Base-by-base conservation (phyloP, 2,329 filamentous ascomycete species). In the Aspergillus ustus region DNA sequence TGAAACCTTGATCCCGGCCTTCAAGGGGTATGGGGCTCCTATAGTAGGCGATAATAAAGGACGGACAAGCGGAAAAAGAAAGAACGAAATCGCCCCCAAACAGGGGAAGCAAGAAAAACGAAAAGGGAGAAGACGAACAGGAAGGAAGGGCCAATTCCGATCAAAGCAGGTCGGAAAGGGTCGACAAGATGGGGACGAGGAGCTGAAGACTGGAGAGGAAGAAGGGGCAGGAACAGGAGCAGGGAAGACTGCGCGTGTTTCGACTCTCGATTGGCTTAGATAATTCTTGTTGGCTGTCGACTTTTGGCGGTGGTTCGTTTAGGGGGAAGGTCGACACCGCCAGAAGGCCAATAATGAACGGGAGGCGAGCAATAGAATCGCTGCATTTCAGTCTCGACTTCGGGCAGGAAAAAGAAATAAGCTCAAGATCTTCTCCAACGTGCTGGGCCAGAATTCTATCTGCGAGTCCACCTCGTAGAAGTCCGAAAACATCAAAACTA, bases 181-280 rank as follows among this genome's bases (percentile, higher is more conserved):
- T 54, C 44, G 31, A 54, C 20, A 48, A 25, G 43, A 44, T 17
- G 50, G 22, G 46, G 43, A 54, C 49, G 45, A 59, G 46, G 53
- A 57, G 57, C 51, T 57, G 58, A 19, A 56, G 49, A 52, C 46
- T 46, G 58, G 61, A 66, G 49, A 64, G 51, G 52, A 56, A 61
- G 49, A 53, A 58, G 54, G 44, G 55, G 61, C 54, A 44, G 56
- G 43, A 15, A 34, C 31, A 57, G 57, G 29, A 44, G 54, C 54
- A 55, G 48, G 61, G 58, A 63, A 61, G 63, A 64, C 66, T 64
- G 65, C 66, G 64, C n/a, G 67, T 56, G 67, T 69, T 69, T 69
- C 67, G 67, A 66, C 66, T 61, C 64, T 60, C 66, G 59, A 40
- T 40, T 44, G 46, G 53, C 66, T 67, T 67, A 68, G 63, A 66